Evolutionary conservation across 1,139 yeast species (phyloP).

Genomic region (Candida tropicalis): DNA sequence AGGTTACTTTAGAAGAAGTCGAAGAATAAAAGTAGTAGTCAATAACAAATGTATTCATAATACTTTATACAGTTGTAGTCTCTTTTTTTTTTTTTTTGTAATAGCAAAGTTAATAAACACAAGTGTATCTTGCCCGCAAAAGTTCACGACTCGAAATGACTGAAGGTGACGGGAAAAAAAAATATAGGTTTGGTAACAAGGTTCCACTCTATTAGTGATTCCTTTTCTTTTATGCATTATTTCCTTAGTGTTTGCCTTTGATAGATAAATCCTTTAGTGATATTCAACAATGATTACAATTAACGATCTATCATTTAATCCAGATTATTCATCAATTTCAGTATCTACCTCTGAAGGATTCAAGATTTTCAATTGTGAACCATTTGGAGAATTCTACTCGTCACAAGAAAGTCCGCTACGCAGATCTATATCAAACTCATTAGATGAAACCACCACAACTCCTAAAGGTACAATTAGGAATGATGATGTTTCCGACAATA

Average conservation of each 20-base stretch:
- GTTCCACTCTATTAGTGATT: no score
- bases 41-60: background rate
- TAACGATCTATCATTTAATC: constrained; percentile 47
- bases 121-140: background rate
- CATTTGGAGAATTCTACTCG: constrained; percentile 49
- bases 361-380: constrained; percentile 49
- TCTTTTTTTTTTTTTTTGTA: no score
- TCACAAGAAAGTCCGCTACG: constrained; percentile 20
- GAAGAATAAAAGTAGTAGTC: constrained; percentile 32
- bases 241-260: no score
- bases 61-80: no score
- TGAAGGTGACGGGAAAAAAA: no score
- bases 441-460: constrained; percentile 10
- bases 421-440: constrained; percentile 18
- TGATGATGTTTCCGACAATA: constrained; percentile 12
- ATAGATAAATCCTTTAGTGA: no score
- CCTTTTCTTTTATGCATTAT: no score
- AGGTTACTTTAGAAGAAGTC: constrained; percentile 50
- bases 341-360: constrained; percentile 37
- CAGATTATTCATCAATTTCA: constrained; percentile 46
- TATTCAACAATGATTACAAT: constrained; percentile 20
- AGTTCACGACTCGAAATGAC: no score
- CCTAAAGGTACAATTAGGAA: constrained; percentile 10
- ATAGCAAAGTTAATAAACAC: no score
- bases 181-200: no score